Base-by-base conservation (phyloP, 306 rosid genomes). In the Styphnolobium japonicum region DNA sequence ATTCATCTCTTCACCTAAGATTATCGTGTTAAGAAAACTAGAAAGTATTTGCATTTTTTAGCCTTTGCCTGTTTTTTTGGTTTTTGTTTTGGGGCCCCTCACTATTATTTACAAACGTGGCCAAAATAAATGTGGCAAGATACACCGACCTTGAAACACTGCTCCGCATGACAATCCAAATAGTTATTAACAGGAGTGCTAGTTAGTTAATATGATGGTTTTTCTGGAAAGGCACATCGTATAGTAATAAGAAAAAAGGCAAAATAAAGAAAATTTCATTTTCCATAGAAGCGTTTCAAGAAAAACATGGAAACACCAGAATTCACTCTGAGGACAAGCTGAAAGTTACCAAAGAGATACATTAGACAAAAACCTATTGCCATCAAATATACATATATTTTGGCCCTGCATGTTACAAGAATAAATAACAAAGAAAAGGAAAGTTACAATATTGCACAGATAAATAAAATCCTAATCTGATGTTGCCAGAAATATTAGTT, bases 341-440 rank as follows among this genome's bases (percentile, higher is more conserved):
- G 84, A 76, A 40, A 61, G 65, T 77, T 55, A 49, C 62, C 49
- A 27, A 62, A 34, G 68, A 72, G 19, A 27, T 34, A 56, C 55
- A 80, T 57, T 14, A 66, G 40, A 80, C 67, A 61, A 78, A 61
- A 75, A 77, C 76, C 87, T 75, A 66, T 55, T 66, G 76, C 56
- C 60, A 64, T 63, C 82, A 74, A 67, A 29, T 68, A 62, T 73
- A 67, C 73, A 42, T 19, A 69, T 43, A 57, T 34, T 65, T 70
- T 16, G 9, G 61, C 84, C 65, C 77, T 73, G 58, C 53, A 10
- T 72, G 65, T 72, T 25, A 84, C 76, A 83, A 70, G 42, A 49
- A 78, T 79, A 73, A 42, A 42, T 40, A 46, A 56, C 43, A 60
- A 58, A 71, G 40, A 45, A 27, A 60, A 68, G 29, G 49, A 9